These are phyloP conservation scores for Haberlea rhodopensis DNA, from an alignment of 257 asterid species.

Conservation along the genomic window DNA sequence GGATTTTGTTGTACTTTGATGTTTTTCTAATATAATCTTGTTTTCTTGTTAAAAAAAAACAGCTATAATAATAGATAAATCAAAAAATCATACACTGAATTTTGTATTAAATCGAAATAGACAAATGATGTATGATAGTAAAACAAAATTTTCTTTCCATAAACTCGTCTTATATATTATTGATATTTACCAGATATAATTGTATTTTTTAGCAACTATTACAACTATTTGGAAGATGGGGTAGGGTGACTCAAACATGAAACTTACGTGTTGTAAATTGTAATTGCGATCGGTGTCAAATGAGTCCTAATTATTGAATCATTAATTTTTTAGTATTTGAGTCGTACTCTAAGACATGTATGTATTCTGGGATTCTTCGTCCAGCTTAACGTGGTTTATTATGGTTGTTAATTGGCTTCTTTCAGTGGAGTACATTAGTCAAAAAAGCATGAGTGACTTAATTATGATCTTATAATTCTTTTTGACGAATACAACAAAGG, in stretches of 20 bases:
- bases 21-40: no score
- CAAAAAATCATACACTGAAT: neutral
- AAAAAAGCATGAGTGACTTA: no score
- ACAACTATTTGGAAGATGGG: constrained; percentile 2
- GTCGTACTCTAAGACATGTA: constrained; percentile 2
- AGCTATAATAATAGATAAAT: no score
- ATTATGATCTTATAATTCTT: no score
- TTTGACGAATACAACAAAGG: no score
- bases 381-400: constrained; percentile 14
- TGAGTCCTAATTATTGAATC: constrained; percentile 36
- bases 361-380: constrained; percentile 35
- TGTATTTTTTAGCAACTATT: no score
- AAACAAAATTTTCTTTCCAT: constrained; percentile 12
- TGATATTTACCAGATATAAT: neutral
- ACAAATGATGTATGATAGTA: neutral
- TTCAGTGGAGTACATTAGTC: neutral
- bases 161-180: neutral
- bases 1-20: no score
- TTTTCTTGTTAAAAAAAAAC: no score
- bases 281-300: no score
- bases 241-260: neutral
- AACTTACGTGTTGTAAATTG: no score
- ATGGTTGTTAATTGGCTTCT: neutral
- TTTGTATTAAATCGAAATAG: constrained; percentile 17
- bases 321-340: constrained; percentile 9